Percentiles rank a stretch among this genome's conserved stretches.
Evolutionary conservation across 2,329 filamentous ascomycete genomes (phyloP).

Genomic region (Alternaria gaisen): DNA sequence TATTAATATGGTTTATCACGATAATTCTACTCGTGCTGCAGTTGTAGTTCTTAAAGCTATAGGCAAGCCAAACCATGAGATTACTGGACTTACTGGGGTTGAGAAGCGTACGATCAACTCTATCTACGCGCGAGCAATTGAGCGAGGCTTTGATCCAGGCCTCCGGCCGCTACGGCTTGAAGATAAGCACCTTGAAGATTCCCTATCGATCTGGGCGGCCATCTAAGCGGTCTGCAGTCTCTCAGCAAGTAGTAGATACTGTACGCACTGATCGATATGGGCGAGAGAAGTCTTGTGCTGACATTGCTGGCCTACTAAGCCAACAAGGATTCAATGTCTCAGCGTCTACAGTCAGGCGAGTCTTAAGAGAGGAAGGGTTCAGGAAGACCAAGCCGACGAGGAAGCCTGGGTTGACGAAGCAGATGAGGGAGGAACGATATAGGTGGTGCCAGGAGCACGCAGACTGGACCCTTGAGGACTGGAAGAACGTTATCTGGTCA

Average conservation of each 20-base stretch:
- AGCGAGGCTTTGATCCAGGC: background rate
- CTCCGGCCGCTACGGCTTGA: too few species aligned
- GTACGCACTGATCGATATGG: background rate
- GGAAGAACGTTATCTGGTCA: background rate
- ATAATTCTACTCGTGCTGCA: background rate
- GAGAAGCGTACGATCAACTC: background rate
- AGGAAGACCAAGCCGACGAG: constrained; percentile 10
- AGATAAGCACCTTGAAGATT: too few species aligned
- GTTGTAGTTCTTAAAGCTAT: background rate
- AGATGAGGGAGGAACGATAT: constrained; percentile 9
- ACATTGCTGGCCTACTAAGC: constrained; percentile 7
- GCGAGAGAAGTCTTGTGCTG: constrained; percentile 16
- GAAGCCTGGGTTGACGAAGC: constrained; percentile 17
- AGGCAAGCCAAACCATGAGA: background rate
- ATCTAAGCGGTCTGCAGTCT: constrained; percentile 1
- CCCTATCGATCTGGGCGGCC: constrained; percentile 4
- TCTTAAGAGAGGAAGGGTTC: constrained; percentile 4
- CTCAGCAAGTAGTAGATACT: too few species aligned
- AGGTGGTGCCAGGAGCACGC: background rate
- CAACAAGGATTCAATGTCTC: constrained; percentile 8
- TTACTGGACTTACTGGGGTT: background rate
- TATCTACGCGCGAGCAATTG: background rate
- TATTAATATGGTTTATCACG: background rate
- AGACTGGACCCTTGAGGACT: background rate
- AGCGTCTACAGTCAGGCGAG: background rate